Conservation (phyloP, 495 filamentous ascomycete species). For the Bryoglossum gracile region DNA sequence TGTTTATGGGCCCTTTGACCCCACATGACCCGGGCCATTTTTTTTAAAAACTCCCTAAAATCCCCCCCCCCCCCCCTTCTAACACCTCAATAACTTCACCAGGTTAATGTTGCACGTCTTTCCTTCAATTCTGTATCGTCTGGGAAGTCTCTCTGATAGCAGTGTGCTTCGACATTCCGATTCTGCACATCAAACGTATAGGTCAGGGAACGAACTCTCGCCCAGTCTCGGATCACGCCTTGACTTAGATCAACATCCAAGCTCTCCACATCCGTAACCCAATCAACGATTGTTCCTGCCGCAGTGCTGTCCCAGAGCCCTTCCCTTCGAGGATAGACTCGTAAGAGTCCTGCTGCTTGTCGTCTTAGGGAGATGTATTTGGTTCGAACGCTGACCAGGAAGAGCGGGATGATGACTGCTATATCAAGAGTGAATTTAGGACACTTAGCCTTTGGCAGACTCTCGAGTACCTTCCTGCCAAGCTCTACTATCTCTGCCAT, state of each 20-base stretch:
- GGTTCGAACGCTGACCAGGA: neutral
- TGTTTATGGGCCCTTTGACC: too few relatives aligned
- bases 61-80: neutral
- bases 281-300: neutral
- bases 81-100: neutral
- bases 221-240: constrained; percentile 1
- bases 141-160: neutral
- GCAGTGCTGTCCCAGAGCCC: neutral
- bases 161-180: neutral
- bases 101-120: neutral
- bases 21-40: too few relatives aligned
- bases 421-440: neutral
- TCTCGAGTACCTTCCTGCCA: neutral
- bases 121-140: neutral
- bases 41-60: neutral
- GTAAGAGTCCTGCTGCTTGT: neutral
- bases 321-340: neutral
- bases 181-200: neutral
- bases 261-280: neutral
- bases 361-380: neutral
- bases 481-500: neutral
- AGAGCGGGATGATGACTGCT: neutral
- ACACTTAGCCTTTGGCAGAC: too few relatives aligned
- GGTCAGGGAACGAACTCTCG: neutral
- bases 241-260: neutral